Evolutionary conservation across 257 asterid genomes (phyloP).

Genomic region (Capsicum pubescens): DNA sequence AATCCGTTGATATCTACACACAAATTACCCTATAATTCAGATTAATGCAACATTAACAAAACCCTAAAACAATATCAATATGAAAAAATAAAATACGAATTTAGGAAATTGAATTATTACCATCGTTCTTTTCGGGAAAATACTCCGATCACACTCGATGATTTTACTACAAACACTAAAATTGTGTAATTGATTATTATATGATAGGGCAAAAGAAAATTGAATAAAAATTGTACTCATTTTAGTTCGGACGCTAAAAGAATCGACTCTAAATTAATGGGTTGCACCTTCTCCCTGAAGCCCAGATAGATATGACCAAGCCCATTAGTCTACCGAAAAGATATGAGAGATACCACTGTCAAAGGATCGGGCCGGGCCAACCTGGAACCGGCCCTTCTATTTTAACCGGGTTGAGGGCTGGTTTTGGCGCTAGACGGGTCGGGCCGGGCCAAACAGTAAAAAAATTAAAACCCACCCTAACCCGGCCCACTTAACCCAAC

Average conservation of each 20-base stretch:
- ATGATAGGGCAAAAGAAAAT: no score
- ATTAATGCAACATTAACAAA: background rate
- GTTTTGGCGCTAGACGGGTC: no score
- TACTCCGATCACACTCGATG: background rate
- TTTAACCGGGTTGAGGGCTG: no score
- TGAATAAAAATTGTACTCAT: no score
- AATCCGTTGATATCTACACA: background rate
- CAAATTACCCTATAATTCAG: background rate
- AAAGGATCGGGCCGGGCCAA: no score
- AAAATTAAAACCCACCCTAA: no score
- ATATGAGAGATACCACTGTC: no score
- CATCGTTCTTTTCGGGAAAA: background rate
- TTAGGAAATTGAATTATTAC: background rate
- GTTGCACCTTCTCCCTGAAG: background rate
- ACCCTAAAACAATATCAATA: conserved; percentile 19
- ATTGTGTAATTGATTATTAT: background rate
- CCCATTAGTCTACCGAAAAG: background rate
- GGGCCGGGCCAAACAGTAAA: no score
- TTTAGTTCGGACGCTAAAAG: background rate
- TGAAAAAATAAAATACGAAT: background rate
- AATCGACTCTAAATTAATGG: conserved; percentile 2
- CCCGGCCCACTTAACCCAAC: no score
- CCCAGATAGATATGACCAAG: background rate
- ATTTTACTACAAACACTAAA: background rate
- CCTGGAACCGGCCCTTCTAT: no score